Evolutionary conservation across 2,329 filamentous ascomycete genomes (phyloP), one percentile per base, ranked within the genome.

Genomic region (Neoascochyta sp.): DNA sequence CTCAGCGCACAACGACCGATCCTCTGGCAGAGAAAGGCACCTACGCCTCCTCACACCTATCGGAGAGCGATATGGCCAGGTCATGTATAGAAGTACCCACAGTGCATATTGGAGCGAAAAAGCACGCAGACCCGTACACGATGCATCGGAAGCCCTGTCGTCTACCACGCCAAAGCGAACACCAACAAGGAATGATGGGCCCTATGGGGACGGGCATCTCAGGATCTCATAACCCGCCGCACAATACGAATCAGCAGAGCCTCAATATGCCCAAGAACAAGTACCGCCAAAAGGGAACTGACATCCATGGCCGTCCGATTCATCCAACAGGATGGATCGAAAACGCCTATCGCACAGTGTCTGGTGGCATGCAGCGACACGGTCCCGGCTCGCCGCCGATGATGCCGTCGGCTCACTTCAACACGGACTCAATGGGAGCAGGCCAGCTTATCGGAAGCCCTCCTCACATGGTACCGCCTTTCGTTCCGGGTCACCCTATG

Each of bases 371-470:
- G 23, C 9, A 36, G 9, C 42, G 39, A n/a, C 47, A 45, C 9
- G 18, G 39, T 5, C 41, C 49, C 7, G 36, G 37, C 4, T 9
- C 28, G 24, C 27, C 44, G 14, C 13, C 32, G 32, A 29, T 27
- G 22, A 28, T 32, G 13, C 47, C 47, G n/a, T 35, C 45, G 9
- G 43, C 48, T 14, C 46, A 34, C 15, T 43, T 36, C 20, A 21
- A 34, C 7, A 14, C 36, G n/a, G 27, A 32, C 6, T 33, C 34
- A 3, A 40, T 47, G 28, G 27, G 36, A 18, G 35, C 45, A 27
- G 40, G 27, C 6, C 46, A 40, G 11, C 39, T 34, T 1, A 34
- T 43, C 18, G 30, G 43, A n/a, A 16, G 24, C 1, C 24, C 32
- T 21, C 23, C 33, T 14, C 29, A 41, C 22, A 26, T 28, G 4